Evolutionary conservation across 2,329 filamentous ascomycete species (phyloP).

Genomic region (Trichoderma breve): DNA sequence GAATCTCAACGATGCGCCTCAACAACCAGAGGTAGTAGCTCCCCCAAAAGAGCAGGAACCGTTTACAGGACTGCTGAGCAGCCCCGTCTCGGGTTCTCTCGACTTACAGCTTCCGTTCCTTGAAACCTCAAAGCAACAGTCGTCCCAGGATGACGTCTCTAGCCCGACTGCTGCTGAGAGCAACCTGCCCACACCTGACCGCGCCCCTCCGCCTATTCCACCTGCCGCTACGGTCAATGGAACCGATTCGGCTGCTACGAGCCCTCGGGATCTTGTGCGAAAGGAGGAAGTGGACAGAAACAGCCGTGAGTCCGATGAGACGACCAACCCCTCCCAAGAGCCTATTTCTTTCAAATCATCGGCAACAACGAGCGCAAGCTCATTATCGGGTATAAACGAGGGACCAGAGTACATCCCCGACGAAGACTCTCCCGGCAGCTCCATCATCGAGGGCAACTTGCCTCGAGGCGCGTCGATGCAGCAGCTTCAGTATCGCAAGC

Average conservation of each 20-base stretch:
- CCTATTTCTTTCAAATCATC: slow-evolving; percentile 52
- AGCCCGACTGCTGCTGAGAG: slow-evolving; percentile 20
- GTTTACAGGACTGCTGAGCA: slow-evolving; percentile 1
- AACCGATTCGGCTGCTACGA: slow-evolving; percentile 35
- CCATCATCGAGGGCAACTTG: slow-evolving; percentile 46
- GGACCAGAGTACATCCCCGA: slow-evolving; percentile 44
- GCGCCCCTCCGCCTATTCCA: slow-evolving; percentile 23
- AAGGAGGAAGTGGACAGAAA: slow-evolving; percentile 43
- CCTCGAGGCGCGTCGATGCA: slow-evolving; percentile 48
- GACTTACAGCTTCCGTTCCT: slow-evolving; percentile 13
- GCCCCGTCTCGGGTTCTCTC: not conserved
- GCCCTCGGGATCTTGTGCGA: slow-evolving; percentile 32
- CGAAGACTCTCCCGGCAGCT: slow-evolving; percentile 50
- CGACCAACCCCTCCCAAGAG: slow-evolving; percentile 48
- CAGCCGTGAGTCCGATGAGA: slow-evolving; percentile 54
- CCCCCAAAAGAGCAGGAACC: slow-evolving; percentile 24
- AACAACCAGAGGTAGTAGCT: slow-evolving; percentile 28
- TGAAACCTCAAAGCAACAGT: not conserved
- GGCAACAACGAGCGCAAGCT: slow-evolving; percentile 55
- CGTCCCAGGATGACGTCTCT: slow-evolving; percentile 9
- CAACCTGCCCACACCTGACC: slow-evolving; percentile 22
- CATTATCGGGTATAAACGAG: slow-evolving; percentile 52
- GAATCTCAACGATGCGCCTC: slow-evolving; percentile 39
- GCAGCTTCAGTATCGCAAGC: slow-evolving; percentile 62
- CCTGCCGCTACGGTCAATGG: slow-evolving; percentile 26